Evolutionary conservation across 257 asterid species (phyloP).

Genomic region (Parsonsia alboflavescens): DNA sequence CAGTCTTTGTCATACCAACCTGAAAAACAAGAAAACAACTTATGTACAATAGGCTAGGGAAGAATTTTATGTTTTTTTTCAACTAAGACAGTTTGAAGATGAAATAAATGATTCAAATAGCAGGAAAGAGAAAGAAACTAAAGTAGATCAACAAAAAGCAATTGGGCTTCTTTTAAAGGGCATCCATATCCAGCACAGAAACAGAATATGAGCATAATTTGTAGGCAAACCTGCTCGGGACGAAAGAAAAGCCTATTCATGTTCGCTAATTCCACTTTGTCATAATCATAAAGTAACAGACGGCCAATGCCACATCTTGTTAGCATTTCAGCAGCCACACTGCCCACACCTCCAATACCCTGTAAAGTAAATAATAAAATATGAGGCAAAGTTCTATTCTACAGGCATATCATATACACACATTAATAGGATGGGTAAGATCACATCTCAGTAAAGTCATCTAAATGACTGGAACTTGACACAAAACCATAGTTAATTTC

Average conservation of each 20-base stretch:
- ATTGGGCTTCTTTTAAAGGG: background rate
- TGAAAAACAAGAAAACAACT: constrained; percentile 18
- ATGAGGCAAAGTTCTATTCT: background rate
- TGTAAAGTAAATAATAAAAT: constrained; percentile 26
- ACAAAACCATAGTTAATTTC: background rate
- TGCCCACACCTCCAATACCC: constrained; percentile 99
- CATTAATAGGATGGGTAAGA: background rate
- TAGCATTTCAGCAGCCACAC: constrained; percentile 99
- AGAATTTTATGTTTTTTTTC: background rate
- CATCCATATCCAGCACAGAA: background rate
- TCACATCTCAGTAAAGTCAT: background rate
- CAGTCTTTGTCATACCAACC: constrained; percentile 98
- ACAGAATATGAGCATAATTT: constrained; percentile 9
- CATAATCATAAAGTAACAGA: constrained; percentile 90
- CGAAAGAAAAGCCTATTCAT: constrained; percentile 98
- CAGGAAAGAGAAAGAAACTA: background rate
- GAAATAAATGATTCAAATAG: background rate
- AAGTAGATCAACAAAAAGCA: background rate
- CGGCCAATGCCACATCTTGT: constrained; percentile 99
- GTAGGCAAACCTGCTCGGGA: constrained; percentile 78
- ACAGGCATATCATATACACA: background rate
- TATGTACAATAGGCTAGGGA: background rate
- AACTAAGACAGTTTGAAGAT: background rate
- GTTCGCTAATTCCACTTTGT: constrained; percentile 98
- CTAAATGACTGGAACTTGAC: background rate